Evolutionary conservation across 1,139 yeast genomes (phyloP).

Genomic region (Wickerhamiella infanticola): DNA sequence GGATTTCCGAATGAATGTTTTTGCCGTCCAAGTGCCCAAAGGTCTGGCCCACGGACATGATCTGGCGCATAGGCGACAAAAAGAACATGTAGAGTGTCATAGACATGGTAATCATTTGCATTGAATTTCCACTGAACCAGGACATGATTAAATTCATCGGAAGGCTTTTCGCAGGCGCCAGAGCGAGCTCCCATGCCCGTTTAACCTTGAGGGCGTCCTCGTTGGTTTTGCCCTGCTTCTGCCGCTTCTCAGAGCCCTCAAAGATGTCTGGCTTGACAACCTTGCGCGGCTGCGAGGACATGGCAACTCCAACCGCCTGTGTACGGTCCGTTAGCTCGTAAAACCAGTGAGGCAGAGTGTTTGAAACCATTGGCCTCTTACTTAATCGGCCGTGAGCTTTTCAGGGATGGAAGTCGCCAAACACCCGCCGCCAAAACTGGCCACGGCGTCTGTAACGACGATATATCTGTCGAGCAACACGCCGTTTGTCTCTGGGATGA

Average conservation of each 20-base stretch:
- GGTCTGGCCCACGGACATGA: conserved; percentile 37
- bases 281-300: conserved; percentile 9
- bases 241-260: conserved; percentile 1
- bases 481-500: conserved; percentile 21
- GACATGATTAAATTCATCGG: conserved; percentile 88
- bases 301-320: conserved; percentile 13
- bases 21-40: conserved; percentile 24
- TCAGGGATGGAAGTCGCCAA: background rate
- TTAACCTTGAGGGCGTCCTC: conserved; percentile 19
- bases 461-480: conserved; percentile 17
- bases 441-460: conserved; percentile 6
- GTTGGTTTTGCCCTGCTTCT: conserved; percentile 9
- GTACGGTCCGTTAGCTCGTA: conserved; percentile 17
- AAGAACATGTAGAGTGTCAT: conserved; percentile 75
- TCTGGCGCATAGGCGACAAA: conserved; percentile 58
- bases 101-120: conserved; percentile 81
- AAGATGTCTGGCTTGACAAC: conserved; percentile 11
- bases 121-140: conserved; percentile 83
- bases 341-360: conserved; percentile 18
- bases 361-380: background rate
- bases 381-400: background rate
- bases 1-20: conserved; percentile 27
- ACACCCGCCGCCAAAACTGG: conserved; percentile 8
- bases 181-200: conserved; percentile 80
- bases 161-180: conserved; percentile 65